Evolutionary conservation across 139 green algal genomes (phyloP), one percentile per base, ranked within the genome.

Genomic region (Chlorella ohadii): DNA sequence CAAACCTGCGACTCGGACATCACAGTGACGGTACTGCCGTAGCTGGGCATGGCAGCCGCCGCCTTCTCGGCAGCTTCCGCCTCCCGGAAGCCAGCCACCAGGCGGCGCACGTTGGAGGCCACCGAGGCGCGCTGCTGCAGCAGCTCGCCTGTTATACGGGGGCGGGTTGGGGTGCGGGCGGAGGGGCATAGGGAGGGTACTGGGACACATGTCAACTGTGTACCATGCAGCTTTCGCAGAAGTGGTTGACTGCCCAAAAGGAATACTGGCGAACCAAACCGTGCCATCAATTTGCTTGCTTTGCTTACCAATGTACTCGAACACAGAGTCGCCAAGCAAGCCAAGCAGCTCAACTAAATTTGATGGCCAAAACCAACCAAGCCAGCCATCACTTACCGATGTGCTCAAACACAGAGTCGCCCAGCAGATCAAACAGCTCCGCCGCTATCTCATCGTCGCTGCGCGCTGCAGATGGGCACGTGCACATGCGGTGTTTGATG

Each of bases 271-370:
- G n/a, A n/a, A n/a, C n/a, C n/a, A 59, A 59, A 23, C 44, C 44
- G 9, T 9, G 44, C 44, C 44, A 51, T 16, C 44, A 59, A 59
- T 23, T 4, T 13, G 15, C 2, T 59, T 9, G 12, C 1, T 25
- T 5, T 22, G 38, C 78, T 56, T 64, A 83, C 78, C 57, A 79
- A 98, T 90, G 9, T 86, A 33, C n/a, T 98, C 95, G 51, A 98
- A 92, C 16, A 89, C 90, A 34, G 63, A 70, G 20, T 96, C 92
- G 0, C 96, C 95, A 75, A 98, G 78, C 72, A 98, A 71, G 63
- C 98, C 95, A 79, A 96, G 93, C 47, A 98, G 88, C 84, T 97
- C 90, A n/a, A n/a, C n/a, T n/a, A n/a, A n/a, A n/a, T n/a, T n/a
- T n/a, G n/a, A n/a, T n/a, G n/a, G n/a, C n/a, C n/a, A n/a, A n/a